These are phyloP conservation scores for Aquilaria yunnanensis DNA, from an alignment of 345 rosid genomes.

Conservation along the genomic window DNA sequence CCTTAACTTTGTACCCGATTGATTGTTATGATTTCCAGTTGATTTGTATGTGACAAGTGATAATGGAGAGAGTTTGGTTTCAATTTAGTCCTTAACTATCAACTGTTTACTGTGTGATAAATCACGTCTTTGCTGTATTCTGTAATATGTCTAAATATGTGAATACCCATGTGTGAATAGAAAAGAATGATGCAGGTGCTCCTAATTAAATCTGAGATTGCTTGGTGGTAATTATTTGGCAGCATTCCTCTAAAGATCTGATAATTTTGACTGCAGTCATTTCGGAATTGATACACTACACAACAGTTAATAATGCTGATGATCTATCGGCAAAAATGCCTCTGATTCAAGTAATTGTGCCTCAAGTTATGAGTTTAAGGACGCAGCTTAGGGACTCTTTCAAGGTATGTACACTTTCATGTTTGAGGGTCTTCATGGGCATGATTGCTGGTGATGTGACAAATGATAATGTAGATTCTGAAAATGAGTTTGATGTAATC, in stretches of 20 bases:
- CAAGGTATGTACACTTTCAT: slow-evolving; percentile 44
- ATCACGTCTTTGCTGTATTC: no score
- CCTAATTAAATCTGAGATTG: not conserved
- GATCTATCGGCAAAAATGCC: slow-evolving; percentile 79
- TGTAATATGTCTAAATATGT: no score
- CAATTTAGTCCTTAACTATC: no score
- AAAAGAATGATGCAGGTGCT: no score
- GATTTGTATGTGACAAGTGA: no score
- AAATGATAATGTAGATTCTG: not conserved
- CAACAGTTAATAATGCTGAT: slow-evolving; percentile 71
- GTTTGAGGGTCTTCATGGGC: not conserved
- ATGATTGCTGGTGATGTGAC: not conserved
- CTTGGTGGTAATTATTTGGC: not conserved
- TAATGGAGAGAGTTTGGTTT: no score
- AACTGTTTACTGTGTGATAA: no score
- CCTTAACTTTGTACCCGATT: no score
- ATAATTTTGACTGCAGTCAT: slow-evolving; percentile 51
- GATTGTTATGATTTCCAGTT: no score
- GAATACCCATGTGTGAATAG: no score
- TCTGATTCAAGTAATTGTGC: slow-evolving; percentile 90
- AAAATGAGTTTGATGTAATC: no score
- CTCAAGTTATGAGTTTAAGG: slow-evolving; percentile 80
- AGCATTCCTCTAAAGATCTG: not conserved
- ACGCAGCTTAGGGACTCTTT: slow-evolving; percentile 77
- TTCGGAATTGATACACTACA: slow-evolving; percentile 89